Evolutionary conservation across 768 basidiomycete genomes (phyloP).

Genomic region (Lactarius sanguifluus): DNA sequence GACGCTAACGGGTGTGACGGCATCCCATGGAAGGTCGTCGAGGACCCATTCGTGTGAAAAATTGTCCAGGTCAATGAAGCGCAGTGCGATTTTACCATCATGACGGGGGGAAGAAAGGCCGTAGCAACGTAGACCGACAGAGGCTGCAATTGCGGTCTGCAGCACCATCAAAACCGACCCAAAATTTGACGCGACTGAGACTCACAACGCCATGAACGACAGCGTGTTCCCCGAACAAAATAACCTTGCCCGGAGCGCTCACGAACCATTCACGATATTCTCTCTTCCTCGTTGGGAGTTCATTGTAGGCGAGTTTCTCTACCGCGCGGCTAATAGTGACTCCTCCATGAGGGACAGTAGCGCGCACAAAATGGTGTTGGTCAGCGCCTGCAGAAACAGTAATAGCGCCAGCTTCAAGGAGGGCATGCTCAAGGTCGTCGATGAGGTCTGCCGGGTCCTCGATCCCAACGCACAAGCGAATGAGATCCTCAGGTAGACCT

Average conservation of each 20-base stretch:
- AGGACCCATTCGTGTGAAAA: conserved; percentile 84
- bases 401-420: conserved; percentile 90
- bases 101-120: conserved; percentile 73
- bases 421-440: conserved; percentile 91
- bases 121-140: conserved; percentile 94
- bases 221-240: conserved; percentile 97
- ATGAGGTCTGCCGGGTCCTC: conserved; percentile 92
- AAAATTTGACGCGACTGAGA: conserved; percentile 32
- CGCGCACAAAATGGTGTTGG: conserved; percentile 48
- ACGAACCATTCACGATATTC: conserved; percentile 73
- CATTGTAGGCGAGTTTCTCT: conserved; percentile 57
- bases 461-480: conserved; percentile 96
- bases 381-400: conserved; percentile 51
- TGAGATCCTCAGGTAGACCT: conserved; percentile 97
- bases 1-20: conserved; percentile 52
- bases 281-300: conserved; percentile 33
- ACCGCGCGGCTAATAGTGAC: conserved; percentile 56
- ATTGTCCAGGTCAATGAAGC: conserved; percentile 74
- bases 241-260: conserved; percentile 96
- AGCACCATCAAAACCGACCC: conserved; percentile 15
- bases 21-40: conserved; percentile 75
- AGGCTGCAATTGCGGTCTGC: conserved; percentile 92
- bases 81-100: conserved; percentile 71
- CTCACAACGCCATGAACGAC: conserved; percentile 96
- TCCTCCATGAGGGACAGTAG: conserved; percentile 38